Base-by-base conservation (phyloP, 2,329 filamentous ascomycete species). In the Ophiocordyceps camponoti-leonardi region DNA sequence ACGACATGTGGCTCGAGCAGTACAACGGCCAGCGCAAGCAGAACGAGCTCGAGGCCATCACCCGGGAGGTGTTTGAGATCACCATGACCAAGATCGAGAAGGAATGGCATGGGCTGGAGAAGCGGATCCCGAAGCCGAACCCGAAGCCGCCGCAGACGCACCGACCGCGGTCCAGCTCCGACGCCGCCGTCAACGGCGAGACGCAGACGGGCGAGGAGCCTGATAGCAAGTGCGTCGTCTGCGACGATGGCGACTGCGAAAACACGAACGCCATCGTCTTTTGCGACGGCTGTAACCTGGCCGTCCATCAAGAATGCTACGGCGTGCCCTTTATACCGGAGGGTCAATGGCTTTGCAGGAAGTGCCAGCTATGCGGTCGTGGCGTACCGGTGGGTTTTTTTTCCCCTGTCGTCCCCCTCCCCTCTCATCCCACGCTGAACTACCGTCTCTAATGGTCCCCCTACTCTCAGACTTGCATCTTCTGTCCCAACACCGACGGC, bases 181-280 rank as follows among this genome's bases (percentile, higher is more conserved):
- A 90, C 42, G 90, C 86, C 23, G 90, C 92, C 6, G 90, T 96
- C 18, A 96, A 95, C 61, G 90, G 92, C 46, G 92, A 96, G 65
- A 81, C 84, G 41, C 78, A 83, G 51, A 55, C 53, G 4, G 86
- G 86, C 19, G 92, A 96, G 64, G 90, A 96, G 62, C 88, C 92
- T 54, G 92, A 98, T 62, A 94, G 83, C 54, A 96, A 94, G 62
- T 98, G 92, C 59, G 88, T 86, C 20, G 93, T 98, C 47, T 98
- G 92, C 60, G 92, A 98, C 58, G 92, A 98, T 57, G 92, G 92
- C n/a, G 92, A 98, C 58, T 98, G 92, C 58, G 92, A 98, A 65
- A 98, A 98, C 61, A 93, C 92, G 20, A 98, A 98, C 58, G 92
- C 92, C 1, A 98, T 98, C 56, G 92, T 98, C 20, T 98, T 98